Base-by-base conservation (phyloP, 2,329 filamentous ascomycete genomes). In the Incumbomyces delicatus region DNA sequence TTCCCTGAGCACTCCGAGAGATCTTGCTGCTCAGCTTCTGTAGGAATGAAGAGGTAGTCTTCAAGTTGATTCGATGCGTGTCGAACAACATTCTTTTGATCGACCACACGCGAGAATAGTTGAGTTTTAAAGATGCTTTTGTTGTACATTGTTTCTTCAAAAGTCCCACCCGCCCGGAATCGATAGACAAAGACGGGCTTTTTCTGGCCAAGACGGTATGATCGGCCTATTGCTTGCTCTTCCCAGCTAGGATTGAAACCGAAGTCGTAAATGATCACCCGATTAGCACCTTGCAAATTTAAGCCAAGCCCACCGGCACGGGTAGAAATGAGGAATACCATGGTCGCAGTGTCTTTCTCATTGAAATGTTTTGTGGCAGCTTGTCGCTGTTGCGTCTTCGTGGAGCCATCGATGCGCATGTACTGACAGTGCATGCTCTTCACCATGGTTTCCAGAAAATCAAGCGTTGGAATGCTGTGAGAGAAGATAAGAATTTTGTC, bases 151-250 rank as follows among this genome's bases (percentile, higher is more conserved):
- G 75, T 73, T 34, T 83, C 77, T 61, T 95, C 88, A 55, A 83
- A 88, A 0, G 87, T 92, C 1, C 87, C 88, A 2, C 80, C 85
- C 10, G 80, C 71, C 20, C 88, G 69, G 51, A 95, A 80, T 14
- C 84, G 83, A 64, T 95, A 95, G 1, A 95, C 87, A 59, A 77
- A 89, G 1, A 94, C 88, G 0, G 76, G 73, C 57, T 89, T 92
- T 32, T 67, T 70, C 63, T 95, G 89, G 0, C 88, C 87, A 30
- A 95, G 76, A 1, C 89, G 85, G 63, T 92, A 95, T 0, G 86
- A 83, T 44, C 89, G 77, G 1, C 87, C 89, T 42, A 95, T 78
- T 1, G 89, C 89, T 64, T 95, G 89, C 57, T 88, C 82, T 62
- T 95, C 89, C 60, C 81, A 74, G 4, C 80, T 75, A 0, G 89